phyloP scores from a whole-genome alignment of 306 rosid species.

The Argentina anserina region DNA sequence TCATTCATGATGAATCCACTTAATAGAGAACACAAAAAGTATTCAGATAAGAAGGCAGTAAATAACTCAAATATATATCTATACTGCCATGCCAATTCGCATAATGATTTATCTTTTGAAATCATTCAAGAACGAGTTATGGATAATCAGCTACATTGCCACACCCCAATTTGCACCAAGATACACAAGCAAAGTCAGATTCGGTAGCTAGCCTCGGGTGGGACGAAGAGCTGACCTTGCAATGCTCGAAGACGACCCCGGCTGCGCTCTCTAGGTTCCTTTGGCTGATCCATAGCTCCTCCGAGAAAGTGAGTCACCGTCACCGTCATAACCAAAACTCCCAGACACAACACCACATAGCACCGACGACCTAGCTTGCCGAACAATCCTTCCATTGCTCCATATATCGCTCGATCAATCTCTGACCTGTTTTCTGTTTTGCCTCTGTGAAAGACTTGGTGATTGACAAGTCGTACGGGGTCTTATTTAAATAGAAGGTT shows the following conservation, averaged over 20 bases:
- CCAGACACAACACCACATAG: constrained; percentile 44
- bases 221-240: constrained; percentile 17
- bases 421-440: neutral
- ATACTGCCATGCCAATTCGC: too few relatives aligned
- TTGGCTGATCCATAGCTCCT: neutral
- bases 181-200: neutral
- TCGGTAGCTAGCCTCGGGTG: neutral
- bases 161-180: neutral
- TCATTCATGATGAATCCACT: too few relatives aligned
- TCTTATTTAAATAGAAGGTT: neutral
- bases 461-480: neutral
- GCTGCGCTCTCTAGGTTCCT: constrained; percentile 8
- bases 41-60: too few relatives aligned
- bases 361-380: constrained; percentile 30
- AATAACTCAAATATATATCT: too few relatives aligned
- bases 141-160: neutral
- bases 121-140: neutral
- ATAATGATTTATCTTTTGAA: neutral
- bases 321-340: constrained; percentile 31
- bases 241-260: constrained; percentile 20
- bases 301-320: constrained; percentile 24
- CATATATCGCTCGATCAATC: neutral
- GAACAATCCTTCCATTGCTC: constrained; percentile 13
- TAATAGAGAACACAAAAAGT: too few relatives aligned
- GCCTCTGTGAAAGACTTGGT: neutral